Base-by-base conservation (phyloP, 2,329 filamentous ascomycete genomes). In the Pseudogymnoascus sp. region DNA sequence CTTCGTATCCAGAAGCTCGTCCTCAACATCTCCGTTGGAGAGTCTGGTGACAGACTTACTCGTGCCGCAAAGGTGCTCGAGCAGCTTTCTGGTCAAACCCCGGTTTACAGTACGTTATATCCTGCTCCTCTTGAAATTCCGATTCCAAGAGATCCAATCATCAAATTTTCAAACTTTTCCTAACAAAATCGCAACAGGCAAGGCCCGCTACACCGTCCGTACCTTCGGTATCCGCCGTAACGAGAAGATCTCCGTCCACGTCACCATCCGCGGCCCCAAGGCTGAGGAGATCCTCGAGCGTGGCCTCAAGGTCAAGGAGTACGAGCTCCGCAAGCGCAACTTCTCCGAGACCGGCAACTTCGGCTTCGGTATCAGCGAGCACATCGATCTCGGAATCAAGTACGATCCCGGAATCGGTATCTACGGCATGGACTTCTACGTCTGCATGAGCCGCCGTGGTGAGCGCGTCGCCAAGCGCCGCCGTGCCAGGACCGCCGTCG, bases 181-280 rank as follows among this genome's bases (percentile, higher is more conserved):
- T 71, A 67, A 72, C 59, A 23, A 35, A 33, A 31, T 63, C 23
- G 62, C 61, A 23, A 64, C 76, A 93, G 90, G 90, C 92, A 99
- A 99, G 90, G 95, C 95, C 81, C 91, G 95, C 78, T 99, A 97
- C 89, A 99, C 95, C 74, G 95, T 99, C 87, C 93, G 95, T 85
- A 97, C 93, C 78, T 99, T 99, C 83, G 95, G 95, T 89, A 99
- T 99, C 87, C 93, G 95, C 81, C 93, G 95, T 92, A 99, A 99
- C 90, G 95, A 99, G 82, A 97, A 97, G 90, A 99, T 99, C 78
- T 84, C 95, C 72, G 95, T 99, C 74, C 95, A 99, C 86, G 95
- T 99, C 78, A 99, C 95, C 78, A 93, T 99, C 83, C 95, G 95
- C 79, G 95, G 95, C 78, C 93, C 95, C 82, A 97, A 91, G 89